Base-by-base conservation (phyloP, 2,329 filamentous ascomycete species). In the Colletotrichum sp. region DNA sequence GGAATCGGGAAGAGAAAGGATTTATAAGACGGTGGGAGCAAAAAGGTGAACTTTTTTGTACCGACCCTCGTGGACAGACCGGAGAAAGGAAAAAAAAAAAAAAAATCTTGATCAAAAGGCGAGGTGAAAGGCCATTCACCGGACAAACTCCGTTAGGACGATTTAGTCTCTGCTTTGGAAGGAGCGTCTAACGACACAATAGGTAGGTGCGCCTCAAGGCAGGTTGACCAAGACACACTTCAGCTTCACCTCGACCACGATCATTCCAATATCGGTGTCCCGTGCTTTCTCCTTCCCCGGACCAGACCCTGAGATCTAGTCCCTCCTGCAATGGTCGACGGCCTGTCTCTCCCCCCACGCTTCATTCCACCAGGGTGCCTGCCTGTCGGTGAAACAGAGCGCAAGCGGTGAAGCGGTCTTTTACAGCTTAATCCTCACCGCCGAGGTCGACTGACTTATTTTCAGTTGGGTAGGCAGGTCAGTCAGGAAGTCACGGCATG, bases 351-450 rank as follows among this genome's bases (percentile, higher is more conserved):
- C 43, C 57, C 60, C 73, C 73, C 69, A 75, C 73, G 63, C 64
- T 68, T 18, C 70, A 65, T 60, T 43, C 69, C 57, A 30, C 63
- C 73, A 32, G 73, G 73, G 63, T 68, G 34, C 60, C 70, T 59
- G 43, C 57, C 63, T 63, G 70, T 73, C 73, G 64, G 73, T 73
- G 73, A 73, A 75, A 75, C 69, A 60, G 34, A 70, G 52, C 69
- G 73, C 52, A 73, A 75, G 73, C 73, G 73, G 73, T 75, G 73
- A 75, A 59, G 63, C 69, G 61, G 63, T 10, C 43, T 43, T 48
- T 57, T n/a, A 39, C 68, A 34, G 59, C 26, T 36, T 32, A 18
- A 34, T 26, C 59, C 26, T 73, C 73, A 75, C 73, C 73, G 70
- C 73, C 34, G 39, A 64, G 39, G 67, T 28, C 21, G 32, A 34